Evolutionary conservation across 164 flowering plant genomes (phyloP), one percentile per base, ranked within the genome.

Genomic region (Vitis cinerea): DNA sequence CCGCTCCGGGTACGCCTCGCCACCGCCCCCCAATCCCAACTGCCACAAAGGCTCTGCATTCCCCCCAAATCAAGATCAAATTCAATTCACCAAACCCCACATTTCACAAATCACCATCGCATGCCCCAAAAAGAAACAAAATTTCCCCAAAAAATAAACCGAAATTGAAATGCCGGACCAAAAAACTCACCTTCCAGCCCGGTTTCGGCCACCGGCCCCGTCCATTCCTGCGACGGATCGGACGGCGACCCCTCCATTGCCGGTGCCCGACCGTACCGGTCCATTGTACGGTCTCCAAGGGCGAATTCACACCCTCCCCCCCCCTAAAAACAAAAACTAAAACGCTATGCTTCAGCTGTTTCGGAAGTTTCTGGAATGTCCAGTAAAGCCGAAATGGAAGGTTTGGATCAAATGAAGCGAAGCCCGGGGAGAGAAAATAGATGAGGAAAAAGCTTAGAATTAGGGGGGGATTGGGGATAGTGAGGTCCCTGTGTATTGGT

Each of bases 221-320:
- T 59, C 87, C 87, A 84, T 65, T 83, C 81, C 58, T 76, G 72
- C 73, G 75, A 70, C 67, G 86, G 89, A 85, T 82, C 87, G 71
- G 83, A 72, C 73, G 78, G 79, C 3, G 75, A 64, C 17, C 76
- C 83, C 19, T 83, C 87, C 68, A 68, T 63, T 15, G 44, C 69
- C 67, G 66, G 61, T 17, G 65, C 66, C 74, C 78, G 75, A 50
- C 81, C 79, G 80, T 81, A 78, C 83, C 77, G 71, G 76, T 87
- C 88, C 91, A 87, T 85, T 66, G 66, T 48, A 78, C 70, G 71
- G 57, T 27, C 48, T 9, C 50, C 19, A 29, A 9, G 8, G 16
- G 44, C 44, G 6, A 23, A 23, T 6, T 6, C 44, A 37, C 44
- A 3, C 44, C 44, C 44, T 3, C 44, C 44, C 7, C 44, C 44